phyloP scores from a whole-genome alignment of 345 rosid species.

The Adansonia digitata region DNA sequence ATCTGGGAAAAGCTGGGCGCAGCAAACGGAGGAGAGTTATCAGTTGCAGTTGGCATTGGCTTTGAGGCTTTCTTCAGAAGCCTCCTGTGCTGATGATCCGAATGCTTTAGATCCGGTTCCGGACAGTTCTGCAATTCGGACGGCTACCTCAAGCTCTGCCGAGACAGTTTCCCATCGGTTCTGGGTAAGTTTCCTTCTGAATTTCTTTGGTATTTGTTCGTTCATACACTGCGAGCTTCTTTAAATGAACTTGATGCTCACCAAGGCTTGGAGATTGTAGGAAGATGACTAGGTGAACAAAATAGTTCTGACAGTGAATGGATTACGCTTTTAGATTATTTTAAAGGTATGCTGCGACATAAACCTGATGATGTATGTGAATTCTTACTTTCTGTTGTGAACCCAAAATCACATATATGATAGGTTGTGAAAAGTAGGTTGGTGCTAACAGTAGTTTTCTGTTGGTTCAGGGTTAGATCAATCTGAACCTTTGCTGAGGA shows the following conservation, averaged over 20 bases:
- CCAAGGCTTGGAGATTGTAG: neutral
- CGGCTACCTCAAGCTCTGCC: slow-evolving; percentile 45
- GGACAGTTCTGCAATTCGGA: slow-evolving; percentile 54
- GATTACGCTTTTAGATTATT: neutral
- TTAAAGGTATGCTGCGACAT: neutral
- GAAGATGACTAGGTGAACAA: slow-evolving; percentile 1
- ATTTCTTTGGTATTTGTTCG: neutral
- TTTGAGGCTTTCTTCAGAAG: slow-evolving; percentile 84
- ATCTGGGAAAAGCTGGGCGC: slow-evolving; percentile 96
- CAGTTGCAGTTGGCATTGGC: slow-evolving; percentile 98
- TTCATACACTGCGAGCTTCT: neutral
- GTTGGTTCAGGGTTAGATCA: neutral
- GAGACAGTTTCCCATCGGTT: slow-evolving; percentile 85
- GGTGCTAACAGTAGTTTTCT: neutral
- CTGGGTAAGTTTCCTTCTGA: slow-evolving; percentile 56
- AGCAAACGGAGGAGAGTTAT: slow-evolving; percentile 99
- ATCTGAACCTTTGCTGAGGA: neutral
- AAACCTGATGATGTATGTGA: neutral
- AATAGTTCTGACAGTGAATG: neutral
- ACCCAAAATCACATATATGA: neutral
- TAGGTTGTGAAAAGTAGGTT: neutral
- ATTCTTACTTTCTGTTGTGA: neutral
- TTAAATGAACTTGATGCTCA: neutral
- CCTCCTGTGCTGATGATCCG: slow-evolving; percentile 92
- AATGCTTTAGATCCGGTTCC: slow-evolving; percentile 86